phyloP scores from a whole-genome alignment of 768 basidiomycete genomes.

The Imleria badia region DNA sequence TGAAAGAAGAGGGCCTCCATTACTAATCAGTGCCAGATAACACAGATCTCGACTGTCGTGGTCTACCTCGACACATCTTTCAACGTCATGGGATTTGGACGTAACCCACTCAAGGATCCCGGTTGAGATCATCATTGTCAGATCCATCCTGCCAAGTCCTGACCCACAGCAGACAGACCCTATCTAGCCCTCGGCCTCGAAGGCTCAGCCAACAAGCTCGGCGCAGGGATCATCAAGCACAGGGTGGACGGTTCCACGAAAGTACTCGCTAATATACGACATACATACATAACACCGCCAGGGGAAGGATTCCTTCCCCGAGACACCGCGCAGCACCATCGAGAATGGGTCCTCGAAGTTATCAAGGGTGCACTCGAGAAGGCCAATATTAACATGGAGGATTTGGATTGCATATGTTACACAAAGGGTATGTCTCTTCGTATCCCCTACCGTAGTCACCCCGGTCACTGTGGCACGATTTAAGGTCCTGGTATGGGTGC shows the following conservation, averaged over 20 bases:
- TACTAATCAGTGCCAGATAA: neutral
- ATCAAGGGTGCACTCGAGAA: slow-evolving; percentile 72
- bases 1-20: no score
- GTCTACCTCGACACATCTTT: slow-evolving; percentile 21
- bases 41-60: slow-evolving; percentile 1
- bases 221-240: slow-evolving; percentile 90
- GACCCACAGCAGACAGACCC: slow-evolving; percentile 49
- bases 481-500: slow-evolving; percentile 99
- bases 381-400: slow-evolving; percentile 67
- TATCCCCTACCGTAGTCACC: neutral
- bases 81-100: slow-evolving; percentile 18
- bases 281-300: slow-evolving; percentile 98
- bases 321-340: slow-evolving; percentile 94
- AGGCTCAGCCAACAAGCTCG: slow-evolving; percentile 97
- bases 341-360: slow-evolving; percentile 85
- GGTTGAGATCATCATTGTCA: slow-evolving; percentile 27
- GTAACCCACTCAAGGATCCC: slow-evolving; percentile 31
- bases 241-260: slow-evolving; percentile 64
- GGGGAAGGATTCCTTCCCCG: slow-evolving; percentile 97
- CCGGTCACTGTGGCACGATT: neutral
- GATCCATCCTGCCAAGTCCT: slow-evolving; percentile 10
- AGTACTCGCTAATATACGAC: slow-evolving; percentile 90
- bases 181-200: slow-evolving; percentile 94
- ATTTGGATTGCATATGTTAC: slow-evolving; percentile 93
- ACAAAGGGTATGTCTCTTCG: slow-evolving; percentile 77